Base-by-base conservation (phyloP, 2,329 filamentous ascomycete species). In the Sporothrix inflata region DNA sequence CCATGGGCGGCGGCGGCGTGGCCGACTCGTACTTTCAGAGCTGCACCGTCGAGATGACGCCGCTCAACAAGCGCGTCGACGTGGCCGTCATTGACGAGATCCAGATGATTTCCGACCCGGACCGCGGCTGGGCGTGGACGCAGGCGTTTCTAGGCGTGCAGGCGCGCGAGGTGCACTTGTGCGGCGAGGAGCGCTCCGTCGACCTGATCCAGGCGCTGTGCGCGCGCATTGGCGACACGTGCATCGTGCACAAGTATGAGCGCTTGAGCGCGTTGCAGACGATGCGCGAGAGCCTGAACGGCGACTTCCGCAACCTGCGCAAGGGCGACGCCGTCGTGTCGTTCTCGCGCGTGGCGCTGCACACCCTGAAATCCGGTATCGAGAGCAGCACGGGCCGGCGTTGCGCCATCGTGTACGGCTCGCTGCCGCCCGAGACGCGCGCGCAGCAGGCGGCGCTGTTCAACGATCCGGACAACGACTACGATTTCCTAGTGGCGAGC, bases 41-140 rank as follows among this genome's bases (percentile, higher is more conserved):
- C 78, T 98, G 96, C 79, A 99, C 96, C 0, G 96, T 99, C 3
- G 96, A 99, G 80, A 99, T 99, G 88, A 82, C 86, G 8, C 87
- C 87, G 1, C 78, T 85, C n/a, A 86, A 83, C 76, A 75, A 81
- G 4, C 79, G 80, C 1, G 89, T 93, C 40, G 95, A 98, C 55
- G 94, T 99, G 47, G 95, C 94, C 1, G 95, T 99, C 76, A 95
- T 99, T 74, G 96, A 99, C 79, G 96, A 99, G 83, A 98, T 99
- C 72, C 96, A 99, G 81, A 98, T 99, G 96, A 93, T 99, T 76
- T 91, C 89, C 19, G 91, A 94, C 77, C 74, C 80, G 0, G 89
- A 93, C 0, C 91, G 96, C 76, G 96, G 97, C 1, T 97, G 92
- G 90, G 94, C 94, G 2, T 99, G 96, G 96, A 97, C 94, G 1